Percentiles rank a stretch among this genome's conserved stretches.
Conservation (phyloP, 805 yeast species). For the Yarrowia alimentaria region DNA sequence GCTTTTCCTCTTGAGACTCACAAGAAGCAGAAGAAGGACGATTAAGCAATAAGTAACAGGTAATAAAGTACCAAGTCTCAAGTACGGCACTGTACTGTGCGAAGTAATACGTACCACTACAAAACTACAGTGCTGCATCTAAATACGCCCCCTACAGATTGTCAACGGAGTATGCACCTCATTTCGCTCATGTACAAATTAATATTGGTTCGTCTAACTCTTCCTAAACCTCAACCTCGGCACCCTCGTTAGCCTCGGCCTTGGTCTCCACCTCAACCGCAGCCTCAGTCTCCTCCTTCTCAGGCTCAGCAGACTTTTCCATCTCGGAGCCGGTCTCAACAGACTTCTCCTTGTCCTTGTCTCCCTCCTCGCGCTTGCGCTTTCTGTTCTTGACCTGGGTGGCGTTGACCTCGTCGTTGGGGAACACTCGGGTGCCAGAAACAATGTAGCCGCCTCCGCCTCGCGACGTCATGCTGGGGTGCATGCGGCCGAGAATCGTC, state of each 20-base stretch:
- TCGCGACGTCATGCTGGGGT: conserved; percentile 90
- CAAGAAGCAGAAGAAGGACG: background rate
- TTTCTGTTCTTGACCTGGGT: conserved; percentile 21
- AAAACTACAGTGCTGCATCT: too few species aligned
- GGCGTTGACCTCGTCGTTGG: conserved; percentile 39
- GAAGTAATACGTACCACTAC: too few species aligned
- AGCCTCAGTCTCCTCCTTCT: background rate
- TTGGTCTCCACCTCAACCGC: background rate
- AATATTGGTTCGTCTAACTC: too few species aligned
- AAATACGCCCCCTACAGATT: too few species aligned
- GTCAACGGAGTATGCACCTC: too few species aligned
- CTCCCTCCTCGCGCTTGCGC: conserved; percentile 20
- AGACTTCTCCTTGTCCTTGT: background rate
- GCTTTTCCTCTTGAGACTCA: conserved; percentile 1
- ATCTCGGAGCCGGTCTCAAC: conserved; percentile 4
- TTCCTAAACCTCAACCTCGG: background rate
- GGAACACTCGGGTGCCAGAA: conserved; percentile 75
- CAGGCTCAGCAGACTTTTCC: conserved; percentile 9
- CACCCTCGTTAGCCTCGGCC: background rate
- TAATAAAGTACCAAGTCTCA: too few species aligned
- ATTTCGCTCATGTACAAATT: too few species aligned
- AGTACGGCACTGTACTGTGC: too few species aligned
- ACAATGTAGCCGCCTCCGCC: conserved; percentile 90
- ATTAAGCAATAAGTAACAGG: too few species aligned
- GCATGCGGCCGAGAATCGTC: conserved; percentile 89